Conservation (phyloP, 1,139 yeast genomes). For the Candida frijolesensis region DNA sequence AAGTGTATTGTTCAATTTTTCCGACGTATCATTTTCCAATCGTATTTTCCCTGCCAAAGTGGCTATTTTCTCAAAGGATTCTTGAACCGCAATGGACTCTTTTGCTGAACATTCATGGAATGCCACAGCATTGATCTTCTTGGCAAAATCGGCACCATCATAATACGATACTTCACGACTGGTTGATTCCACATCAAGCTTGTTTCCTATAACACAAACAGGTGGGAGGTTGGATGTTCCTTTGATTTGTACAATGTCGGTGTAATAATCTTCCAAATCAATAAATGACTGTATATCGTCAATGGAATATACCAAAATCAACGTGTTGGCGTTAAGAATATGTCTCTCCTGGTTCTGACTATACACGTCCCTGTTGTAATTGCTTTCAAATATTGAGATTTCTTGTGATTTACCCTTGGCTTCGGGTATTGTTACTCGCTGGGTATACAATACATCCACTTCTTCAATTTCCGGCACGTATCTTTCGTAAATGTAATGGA, state of each 20-base stretch:
- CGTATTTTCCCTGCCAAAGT: slow-evolving; percentile 5
- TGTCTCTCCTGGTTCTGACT: slow-evolving; percentile 30
- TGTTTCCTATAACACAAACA: slow-evolving; percentile 35
- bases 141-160: slow-evolving; percentile 33
- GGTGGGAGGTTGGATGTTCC: slow-evolving; percentile 26
- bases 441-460: slow-evolving; percentile 34
- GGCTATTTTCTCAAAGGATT: slow-evolving; percentile 23
- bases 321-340: slow-evolving; percentile 30
- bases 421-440: slow-evolving; percentile 19
- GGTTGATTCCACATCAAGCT: slow-evolving; percentile 27
- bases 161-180: slow-evolving; percentile 28
- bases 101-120: slow-evolving; percentile 35
- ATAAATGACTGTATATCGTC: slow-evolving; percentile 29
- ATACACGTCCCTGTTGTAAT: slow-evolving; percentile 28
- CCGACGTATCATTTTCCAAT: background rate
- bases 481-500: slow-evolving; percentile 26
- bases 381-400: slow-evolving; percentile 32
- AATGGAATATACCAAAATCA: slow-evolving; percentile 37
- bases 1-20: background rate
- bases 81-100: slow-evolving; percentile 24
- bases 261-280: slow-evolving; percentile 29
- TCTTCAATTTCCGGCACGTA: slow-evolving; percentile 25
- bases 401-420: slow-evolving; percentile 21
- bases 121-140: slow-evolving; percentile 27
- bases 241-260: slow-evolving; percentile 23